phyloP scores from a whole-genome alignment of 2,329 filamentous ascomycete species.

The Colletotrichum sp. region DNA sequence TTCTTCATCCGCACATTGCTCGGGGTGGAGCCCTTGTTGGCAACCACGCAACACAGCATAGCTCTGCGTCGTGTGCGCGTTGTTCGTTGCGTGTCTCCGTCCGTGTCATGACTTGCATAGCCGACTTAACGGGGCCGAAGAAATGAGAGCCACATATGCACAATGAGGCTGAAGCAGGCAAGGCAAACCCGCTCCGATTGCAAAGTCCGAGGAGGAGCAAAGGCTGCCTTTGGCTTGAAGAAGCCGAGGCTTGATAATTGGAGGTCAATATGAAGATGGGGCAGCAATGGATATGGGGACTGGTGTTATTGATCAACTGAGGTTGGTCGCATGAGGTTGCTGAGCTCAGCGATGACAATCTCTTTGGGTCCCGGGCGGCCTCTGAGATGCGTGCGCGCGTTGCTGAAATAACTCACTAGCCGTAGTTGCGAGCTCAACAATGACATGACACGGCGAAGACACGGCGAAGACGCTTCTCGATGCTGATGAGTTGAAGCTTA shows the following conservation, averaged over 20 bases:
- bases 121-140: background rate
- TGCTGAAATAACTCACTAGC: background rate
- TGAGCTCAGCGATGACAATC: background rate
- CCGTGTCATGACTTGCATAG: constrained; percentile 11
- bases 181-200: background rate
- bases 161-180: background rate
- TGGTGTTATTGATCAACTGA: background rate
- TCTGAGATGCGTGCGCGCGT: background rate
- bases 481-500: background rate
- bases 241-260: background rate
- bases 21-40: background rate
- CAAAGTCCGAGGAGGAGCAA: background rate
- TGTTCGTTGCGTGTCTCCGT: background rate
- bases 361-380: background rate
- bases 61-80: background rate
- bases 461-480: background rate
- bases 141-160: background rate
- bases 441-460: background rate
- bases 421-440: background rate
- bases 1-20: background rate
- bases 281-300: background rate
- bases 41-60: background rate
- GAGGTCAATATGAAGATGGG: background rate
- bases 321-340: background rate
- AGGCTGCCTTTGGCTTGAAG: background rate